Base-by-base conservation (phyloP, 139 green algal species). In the Spirogloea muscicola region DNA sequence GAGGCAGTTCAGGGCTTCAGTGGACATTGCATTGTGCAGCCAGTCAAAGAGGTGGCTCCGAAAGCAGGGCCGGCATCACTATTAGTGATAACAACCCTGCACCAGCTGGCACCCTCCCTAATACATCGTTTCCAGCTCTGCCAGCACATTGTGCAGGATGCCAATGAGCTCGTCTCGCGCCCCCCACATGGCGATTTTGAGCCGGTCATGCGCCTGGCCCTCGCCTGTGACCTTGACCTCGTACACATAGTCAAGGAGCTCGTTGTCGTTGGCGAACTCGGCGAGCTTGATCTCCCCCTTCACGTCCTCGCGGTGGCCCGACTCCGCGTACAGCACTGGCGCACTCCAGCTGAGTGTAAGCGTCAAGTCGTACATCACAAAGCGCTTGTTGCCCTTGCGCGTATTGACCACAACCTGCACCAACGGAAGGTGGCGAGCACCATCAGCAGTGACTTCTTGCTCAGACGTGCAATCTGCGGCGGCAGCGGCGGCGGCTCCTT, bases 351-450 rank as follows among this genome's bases (percentile, higher is more conserved):
- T 74, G n/a, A 92, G 58, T 0, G 84, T 83, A 0, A 94, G 10
- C 1, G 79, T 85, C 5, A 94, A 33, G 62, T 95, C 90, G 51
- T 87, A 94, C 13, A 89, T 72, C 0, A 82, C 87, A 57, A 92
- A 88, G 48, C 86, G 87, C 79, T 92, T 94, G 70, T 88, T 89
- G 51, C 86, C 85, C 70, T 95, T 95, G 27, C 90, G 82, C 0
- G 75, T 92, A 25, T 72, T 90, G 10, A 91, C 68, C 33, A 74
- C 72, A 0, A 88, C 87, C 83, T 93, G 58, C 59, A n/a, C n/a
- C n/a, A n/a, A n/a, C n/a, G n/a, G n/a, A n/a, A n/a, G n/a, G n/a
- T n/a, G n/a, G n/a, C n/a, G n/a, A n/a, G n/a, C n/a, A n/a, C n/a
- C n/a, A n/a, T n/a, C n/a, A n/a, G n/a, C n/a, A n/a, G n/a, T n/a